Percentiles rank a stretch among this genome's conserved stretches.
Evolutionary conservation across 768 basidiomycete species (phyloP).

Genomic region (Auricularia sp.): DNA sequence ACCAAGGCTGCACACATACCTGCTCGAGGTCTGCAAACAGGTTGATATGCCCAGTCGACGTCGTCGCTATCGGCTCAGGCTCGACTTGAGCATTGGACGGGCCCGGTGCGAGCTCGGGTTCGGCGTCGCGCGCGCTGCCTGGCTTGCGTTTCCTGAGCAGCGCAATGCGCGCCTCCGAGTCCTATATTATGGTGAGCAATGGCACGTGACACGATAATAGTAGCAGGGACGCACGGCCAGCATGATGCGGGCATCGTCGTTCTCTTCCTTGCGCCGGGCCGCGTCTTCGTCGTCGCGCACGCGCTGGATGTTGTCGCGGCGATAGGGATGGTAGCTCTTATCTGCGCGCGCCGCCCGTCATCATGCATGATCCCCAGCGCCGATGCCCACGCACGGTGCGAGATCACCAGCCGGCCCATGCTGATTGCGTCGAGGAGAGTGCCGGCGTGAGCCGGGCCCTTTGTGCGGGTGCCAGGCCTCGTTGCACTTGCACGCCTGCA

Average conservation of each 20-base stretch:
- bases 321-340: slow-evolving; percentile 84
- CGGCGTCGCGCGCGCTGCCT: slow-evolving; percentile 27
- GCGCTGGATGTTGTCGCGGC: slow-evolving; percentile 74
- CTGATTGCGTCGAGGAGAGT: slow-evolving; percentile 5
- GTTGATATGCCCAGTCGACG: slow-evolving; percentile 58
- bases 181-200: slow-evolving; percentile 30
- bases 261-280: slow-evolving; percentile 52
- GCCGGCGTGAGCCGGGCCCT: background rate
- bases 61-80: slow-evolving; percentile 9
- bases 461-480: background rate
- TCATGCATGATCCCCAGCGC: background rate
- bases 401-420: slow-evolving; percentile 84
- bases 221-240: slow-evolving; percentile 46
- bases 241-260: slow-evolving; percentile 61
- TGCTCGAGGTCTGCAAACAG: slow-evolving; percentile 76
- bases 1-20: slow-evolving; percentile 15
- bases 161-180: slow-evolving; percentile 70
- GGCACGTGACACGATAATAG: background rate
- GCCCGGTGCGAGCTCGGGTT: background rate
- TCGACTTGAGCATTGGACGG: background rate
- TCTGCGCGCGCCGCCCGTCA: slow-evolving; percentile 17
- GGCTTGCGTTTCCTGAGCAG: slow-evolving; percentile 48
- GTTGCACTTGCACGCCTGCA: background rate
- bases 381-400: slow-evolving; percentile 37
- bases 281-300: slow-evolving; percentile 78